Evolutionary conservation across 1,284 basidiomycete species (phyloP).

Genomic region (Cutaneotrichosporon sp.): DNA sequence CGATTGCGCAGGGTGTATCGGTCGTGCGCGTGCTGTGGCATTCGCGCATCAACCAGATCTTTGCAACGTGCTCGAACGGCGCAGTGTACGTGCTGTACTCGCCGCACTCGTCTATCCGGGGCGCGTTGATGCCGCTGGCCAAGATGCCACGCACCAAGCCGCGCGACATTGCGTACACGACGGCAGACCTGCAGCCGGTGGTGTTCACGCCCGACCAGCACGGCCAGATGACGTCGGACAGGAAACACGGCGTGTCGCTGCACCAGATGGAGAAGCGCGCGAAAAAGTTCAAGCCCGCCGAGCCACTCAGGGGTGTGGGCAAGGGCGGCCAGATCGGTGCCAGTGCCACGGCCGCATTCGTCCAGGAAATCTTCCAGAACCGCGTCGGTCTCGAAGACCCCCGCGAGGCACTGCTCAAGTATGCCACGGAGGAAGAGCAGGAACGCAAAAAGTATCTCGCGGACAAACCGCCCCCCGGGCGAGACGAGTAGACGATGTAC

Average conservation of each 20-base stretch:
- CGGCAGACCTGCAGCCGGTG: slow-evolving; percentile 63
- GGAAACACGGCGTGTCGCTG: slow-evolving; percentile 73
- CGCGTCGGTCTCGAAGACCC: slow-evolving; percentile 68
- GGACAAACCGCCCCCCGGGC: neutral
- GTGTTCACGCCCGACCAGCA: slow-evolving; percentile 81
- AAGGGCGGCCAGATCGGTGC: slow-evolving; percentile 89
- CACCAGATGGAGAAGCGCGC: slow-evolving; percentile 65
- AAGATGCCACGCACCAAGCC: slow-evolving; percentile 59
- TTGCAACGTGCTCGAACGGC: slow-evolving; percentile 81
- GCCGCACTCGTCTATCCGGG: slow-evolving; percentile 76
- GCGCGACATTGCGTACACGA: slow-evolving; percentile 73
- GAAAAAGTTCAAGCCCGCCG: slow-evolving; percentile 82
- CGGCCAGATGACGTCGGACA: slow-evolving; percentile 76
- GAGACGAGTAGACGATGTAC: neutral
- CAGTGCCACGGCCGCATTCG: slow-evolving; percentile 89
- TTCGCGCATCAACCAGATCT: slow-evolving; percentile 94
- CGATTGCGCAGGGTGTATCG: slow-evolving; percentile 59
- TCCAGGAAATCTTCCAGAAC: slow-evolving; percentile 71
- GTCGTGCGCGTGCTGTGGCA: slow-evolving; percentile 90
- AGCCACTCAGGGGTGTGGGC: slow-evolving; percentile 87
- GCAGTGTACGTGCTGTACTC: slow-evolving; percentile 85
- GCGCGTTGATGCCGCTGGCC: slow-evolving; percentile 77
- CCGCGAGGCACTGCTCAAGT: slow-evolving; percentile 90
- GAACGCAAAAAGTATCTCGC: slow-evolving; percentile 14
- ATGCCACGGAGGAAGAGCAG: slow-evolving; percentile 65